Percentiles rank a stretch among this genome's conserved stretches.
Evolutionary conservation across 2,329 filamentous ascomycete genomes (phyloP).

Genomic region (Aphanocladium album): DNA sequence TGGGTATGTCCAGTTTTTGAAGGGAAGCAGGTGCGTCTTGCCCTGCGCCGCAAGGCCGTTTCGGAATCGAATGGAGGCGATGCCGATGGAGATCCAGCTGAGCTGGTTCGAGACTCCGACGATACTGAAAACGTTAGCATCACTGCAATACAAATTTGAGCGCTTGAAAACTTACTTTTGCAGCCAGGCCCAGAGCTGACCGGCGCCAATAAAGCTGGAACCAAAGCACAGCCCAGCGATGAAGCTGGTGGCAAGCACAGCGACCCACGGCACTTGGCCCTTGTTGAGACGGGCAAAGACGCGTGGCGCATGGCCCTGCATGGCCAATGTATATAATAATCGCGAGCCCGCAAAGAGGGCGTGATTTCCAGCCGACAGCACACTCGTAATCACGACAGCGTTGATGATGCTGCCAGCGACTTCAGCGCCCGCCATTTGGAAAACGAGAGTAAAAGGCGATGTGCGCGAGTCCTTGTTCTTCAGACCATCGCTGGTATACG

Average conservation of each 20-base stretch:
- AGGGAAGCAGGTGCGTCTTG: conserved; percentile 57
- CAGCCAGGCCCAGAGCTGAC: conserved; percentile 61
- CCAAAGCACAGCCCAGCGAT: conserved; percentile 60
- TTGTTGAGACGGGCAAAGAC: conserved; percentile 41
- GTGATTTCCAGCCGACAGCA: conserved; percentile 34
- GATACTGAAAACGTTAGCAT: conserved; percentile 34
- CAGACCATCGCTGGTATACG: conserved; percentile 38
- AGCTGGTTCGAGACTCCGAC: conserved; percentile 65
- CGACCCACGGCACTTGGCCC: conserved; percentile 34
- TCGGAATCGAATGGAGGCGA: conserved; percentile 62
- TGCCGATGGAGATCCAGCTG: conserved; percentile 59
- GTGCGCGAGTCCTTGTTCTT: conserved; percentile 20
- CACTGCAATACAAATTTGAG: conserved; percentile 11
- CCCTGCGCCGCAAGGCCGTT: conserved; percentile 50
- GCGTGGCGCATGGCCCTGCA: conserved; percentile 47
- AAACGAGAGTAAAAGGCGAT: conserved; percentile 52
- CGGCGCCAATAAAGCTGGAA: conserved; percentile 60
- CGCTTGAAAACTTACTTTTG: conserved; percentile 59
- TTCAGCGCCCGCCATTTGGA: conserved; percentile 49
- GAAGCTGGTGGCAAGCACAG: conserved; percentile 45
- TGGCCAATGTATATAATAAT: conserved; percentile 32
- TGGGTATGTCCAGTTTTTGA: conserved; percentile 64
- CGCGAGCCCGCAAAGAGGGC: conserved; percentile 31
- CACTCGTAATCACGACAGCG: conserved; percentile 44
- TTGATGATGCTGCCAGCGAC: conserved; percentile 53